phyloP scores from a whole-genome alignment of 345 rosid species.

The Eucalyptus grandis region DNA sequence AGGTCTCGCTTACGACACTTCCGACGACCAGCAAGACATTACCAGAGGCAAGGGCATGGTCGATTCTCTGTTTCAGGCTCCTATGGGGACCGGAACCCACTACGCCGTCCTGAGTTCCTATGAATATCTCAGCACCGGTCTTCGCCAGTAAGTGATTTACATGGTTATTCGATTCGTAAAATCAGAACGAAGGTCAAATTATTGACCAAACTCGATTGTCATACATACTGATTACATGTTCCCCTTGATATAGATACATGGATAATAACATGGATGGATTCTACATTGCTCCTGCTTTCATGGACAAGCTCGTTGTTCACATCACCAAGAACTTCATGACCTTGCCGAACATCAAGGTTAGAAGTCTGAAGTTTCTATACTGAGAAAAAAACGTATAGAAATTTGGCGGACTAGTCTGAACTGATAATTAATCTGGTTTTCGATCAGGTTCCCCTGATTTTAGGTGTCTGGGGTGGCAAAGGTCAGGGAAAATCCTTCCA shows the following conservation, averaged over 20 bases:
- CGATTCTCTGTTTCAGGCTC: conserved; percentile 7
- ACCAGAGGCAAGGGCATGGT: conserved; percentile 9
- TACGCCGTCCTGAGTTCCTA: conserved; percentile 7
- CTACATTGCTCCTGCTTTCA: conserved; percentile 11
- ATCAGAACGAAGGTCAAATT: background rate
- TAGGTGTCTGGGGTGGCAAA: conserved; percentile 3
- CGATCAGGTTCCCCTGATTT: background rate
- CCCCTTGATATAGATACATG: background rate
- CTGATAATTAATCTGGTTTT: background rate
- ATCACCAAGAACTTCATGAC: conserved; percentile 4
- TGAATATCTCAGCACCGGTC: background rate
- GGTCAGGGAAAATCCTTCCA: conserved; percentile 8
- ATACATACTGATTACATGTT: background rate
- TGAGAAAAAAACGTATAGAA: background rate
- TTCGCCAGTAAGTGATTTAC: background rate
- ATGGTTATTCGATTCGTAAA: background rate
- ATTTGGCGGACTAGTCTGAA: background rate
- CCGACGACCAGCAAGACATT: conserved; percentile 11
- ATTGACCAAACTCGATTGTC: background rate
- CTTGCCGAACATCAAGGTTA: conserved; percentile 2
- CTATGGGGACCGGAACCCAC: conserved; percentile 1
- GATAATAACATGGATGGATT: conserved; percentile 5
- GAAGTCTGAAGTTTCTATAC: background rate
- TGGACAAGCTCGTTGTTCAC: conserved; percentile 9
- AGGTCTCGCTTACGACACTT: conserved; percentile 1